phyloP scores from a whole-genome alignment of 164 flowering plant genomes.

The Brasenia schreberi region DNA sequence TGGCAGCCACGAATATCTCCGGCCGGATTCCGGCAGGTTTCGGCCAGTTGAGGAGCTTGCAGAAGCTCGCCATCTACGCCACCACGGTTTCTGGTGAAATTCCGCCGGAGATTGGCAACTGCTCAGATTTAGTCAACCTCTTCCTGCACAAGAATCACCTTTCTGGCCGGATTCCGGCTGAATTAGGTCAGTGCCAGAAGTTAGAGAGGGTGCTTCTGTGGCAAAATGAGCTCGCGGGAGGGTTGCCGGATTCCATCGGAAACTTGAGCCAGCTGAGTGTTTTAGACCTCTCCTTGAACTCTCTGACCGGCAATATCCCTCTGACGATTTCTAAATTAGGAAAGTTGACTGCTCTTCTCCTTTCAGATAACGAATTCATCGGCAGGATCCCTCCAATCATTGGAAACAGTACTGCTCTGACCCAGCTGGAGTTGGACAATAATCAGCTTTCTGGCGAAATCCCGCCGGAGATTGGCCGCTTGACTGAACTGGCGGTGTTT shows the following conservation, averaged over 20 bases:
- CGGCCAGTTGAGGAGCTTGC: slow-evolving; percentile 35
- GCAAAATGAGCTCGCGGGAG: slow-evolving; percentile 38
- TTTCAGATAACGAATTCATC: slow-evolving; percentile 32
- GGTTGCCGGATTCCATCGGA: slow-evolving; percentile 29
- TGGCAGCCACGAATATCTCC: slow-evolving; percentile 44
- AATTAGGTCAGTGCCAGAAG: slow-evolving; percentile 22
- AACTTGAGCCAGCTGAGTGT: slow-evolving; percentile 25
- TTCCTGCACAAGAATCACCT: slow-evolving; percentile 39
- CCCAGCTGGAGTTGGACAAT: slow-evolving; percentile 46
- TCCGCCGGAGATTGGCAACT: slow-evolving; percentile 42
- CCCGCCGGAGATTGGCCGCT: slow-evolving; percentile 31
- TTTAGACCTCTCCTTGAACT: slow-evolving; percentile 43
- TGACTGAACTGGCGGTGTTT: slow-evolving; percentile 36
- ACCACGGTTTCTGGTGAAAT: slow-evolving; percentile 37
- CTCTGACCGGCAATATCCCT: slow-evolving; percentile 35
- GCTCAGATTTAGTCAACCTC: slow-evolving; percentile 30
- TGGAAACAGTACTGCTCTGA: slow-evolving; percentile 27
- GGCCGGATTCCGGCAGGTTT: slow-evolving; percentile 37
- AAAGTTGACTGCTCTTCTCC: slow-evolving; percentile 30
- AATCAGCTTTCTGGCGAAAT: slow-evolving; percentile 36
- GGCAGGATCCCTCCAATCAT: slow-evolving; percentile 33
- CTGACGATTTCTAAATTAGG: slow-evolving; percentile 16
- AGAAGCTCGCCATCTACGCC: slow-evolving; percentile 40
- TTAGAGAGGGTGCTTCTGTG: slow-evolving; percentile 36
- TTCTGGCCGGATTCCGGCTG: slow-evolving; percentile 32